A percentile compares a stretch with the other conserved stretches of the same genome.
Conservation (phyloP, 371 early-diverging fungal species). For the Mucor lusitanicus region DNA sequence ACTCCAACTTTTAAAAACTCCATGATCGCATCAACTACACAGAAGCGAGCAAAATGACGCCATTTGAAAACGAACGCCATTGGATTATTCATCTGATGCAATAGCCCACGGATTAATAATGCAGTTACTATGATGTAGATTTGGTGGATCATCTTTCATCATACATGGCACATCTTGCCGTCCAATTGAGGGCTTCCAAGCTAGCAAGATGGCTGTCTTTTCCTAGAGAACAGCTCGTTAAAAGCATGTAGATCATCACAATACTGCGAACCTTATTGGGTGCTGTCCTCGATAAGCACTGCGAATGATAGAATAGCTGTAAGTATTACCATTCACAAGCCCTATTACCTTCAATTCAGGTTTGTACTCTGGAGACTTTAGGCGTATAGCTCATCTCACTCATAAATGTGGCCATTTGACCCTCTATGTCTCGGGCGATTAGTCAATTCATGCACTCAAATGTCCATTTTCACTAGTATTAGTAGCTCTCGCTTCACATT, state of each 20-base stretch:
- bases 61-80: conserved; percentile 3
- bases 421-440: background rate
- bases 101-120: background rate
- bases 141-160: too few species aligned
- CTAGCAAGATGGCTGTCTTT: too few species aligned
- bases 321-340: background rate
- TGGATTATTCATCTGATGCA: conserved; percentile 1
- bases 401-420: background rate
- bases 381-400: too few species aligned
- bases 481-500: too few species aligned
- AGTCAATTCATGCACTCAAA: background rate
- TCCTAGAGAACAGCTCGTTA: too few species aligned
- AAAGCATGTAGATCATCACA: too few species aligned
- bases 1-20: background rate
- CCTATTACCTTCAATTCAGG: background rate
- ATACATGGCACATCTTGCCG: too few species aligned
- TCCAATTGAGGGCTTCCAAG: too few species aligned
- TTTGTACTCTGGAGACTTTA: background rate
- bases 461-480: background rate
- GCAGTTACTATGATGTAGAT: background rate
- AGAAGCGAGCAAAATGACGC: conserved; percentile 8
- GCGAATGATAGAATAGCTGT: too few species aligned
- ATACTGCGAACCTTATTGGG: too few species aligned
- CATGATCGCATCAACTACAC: background rate
- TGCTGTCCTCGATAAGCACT: too few species aligned